Conservation (phyloP, 2,329 filamentous ascomycete genomes). For the Cladosporium sp. region DNA sequence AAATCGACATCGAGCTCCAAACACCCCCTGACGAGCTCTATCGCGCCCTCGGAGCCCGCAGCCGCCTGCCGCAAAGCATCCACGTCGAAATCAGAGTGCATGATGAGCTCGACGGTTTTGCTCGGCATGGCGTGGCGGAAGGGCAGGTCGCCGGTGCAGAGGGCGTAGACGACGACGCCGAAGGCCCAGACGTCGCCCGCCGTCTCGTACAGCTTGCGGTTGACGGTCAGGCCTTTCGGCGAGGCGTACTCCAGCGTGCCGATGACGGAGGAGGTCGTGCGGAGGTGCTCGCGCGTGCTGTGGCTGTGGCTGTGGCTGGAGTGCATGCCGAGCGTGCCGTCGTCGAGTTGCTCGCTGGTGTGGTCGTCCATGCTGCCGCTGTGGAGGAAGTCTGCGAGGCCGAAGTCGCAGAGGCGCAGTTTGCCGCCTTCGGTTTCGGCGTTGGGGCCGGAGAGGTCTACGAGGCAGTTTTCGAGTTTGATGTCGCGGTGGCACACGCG, state of each 20-base stretch:
- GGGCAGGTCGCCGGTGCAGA: constrained; percentile 58
- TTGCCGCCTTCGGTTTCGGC: constrained; percentile 50
- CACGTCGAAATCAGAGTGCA: constrained; percentile 56
- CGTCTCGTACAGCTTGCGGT: constrained; percentile 43
- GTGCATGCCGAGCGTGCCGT: not conserved
- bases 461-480: constrained; percentile 65
- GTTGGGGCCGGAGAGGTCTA: constrained; percentile 49
- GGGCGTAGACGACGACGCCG: constrained; percentile 58
- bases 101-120: constrained; percentile 56
- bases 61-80: constrained; percentile 45
- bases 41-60: constrained; percentile 40
- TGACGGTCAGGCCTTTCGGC: constrained; percentile 44
- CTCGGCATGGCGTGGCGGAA: constrained; percentile 59
- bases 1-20: constrained; percentile 52
- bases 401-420: constrained; percentile 64
- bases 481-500: constrained; percentile 64
- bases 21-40: constrained; percentile 58
- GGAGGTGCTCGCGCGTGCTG: not conserved
- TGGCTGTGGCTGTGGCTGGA: not conserved
- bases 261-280: constrained; percentile 44
- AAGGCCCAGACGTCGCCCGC: constrained; percentile 65
- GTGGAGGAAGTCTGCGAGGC: constrained; percentile 64
- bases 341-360: constrained; percentile 4
- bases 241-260: constrained; percentile 57
- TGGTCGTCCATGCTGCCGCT: constrained; percentile 38